These are phyloP conservation scores for Psilocybe cyanescens DNA, from an alignment of 768 basidiomycete genomes.

Conservation along the genomic window DNA sequence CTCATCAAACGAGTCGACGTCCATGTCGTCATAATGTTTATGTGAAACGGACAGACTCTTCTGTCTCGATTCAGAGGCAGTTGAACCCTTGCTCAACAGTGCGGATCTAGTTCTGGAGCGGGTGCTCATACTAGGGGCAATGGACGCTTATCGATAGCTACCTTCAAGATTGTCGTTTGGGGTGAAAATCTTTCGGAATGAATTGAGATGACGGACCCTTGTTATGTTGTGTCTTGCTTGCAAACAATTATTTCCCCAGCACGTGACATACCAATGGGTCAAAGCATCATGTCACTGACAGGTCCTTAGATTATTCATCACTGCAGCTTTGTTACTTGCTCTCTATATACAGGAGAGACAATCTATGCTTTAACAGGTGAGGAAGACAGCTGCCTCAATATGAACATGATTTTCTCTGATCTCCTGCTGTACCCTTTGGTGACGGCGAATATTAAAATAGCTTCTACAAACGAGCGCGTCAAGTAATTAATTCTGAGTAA, in stretches of 20 bases:
- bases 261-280: background rate
- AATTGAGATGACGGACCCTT: background rate
- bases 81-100: conserved; percentile 23
- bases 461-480: too few species aligned
- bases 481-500: too few species aligned
- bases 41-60: conserved; percentile 16
- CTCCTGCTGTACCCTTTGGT: too few species aligned
- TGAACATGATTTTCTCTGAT: too few species aligned
- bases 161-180: background rate
- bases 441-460: too few species aligned
- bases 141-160: background rate
- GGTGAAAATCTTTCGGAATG: background rate
- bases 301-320: too few species aligned
- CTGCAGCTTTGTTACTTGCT: too few species aligned
- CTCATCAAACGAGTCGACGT: conserved; percentile 16
- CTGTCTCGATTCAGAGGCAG: conserved; percentile 12
- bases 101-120: conserved; percentile 48
- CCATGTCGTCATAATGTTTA: conserved; percentile 21
- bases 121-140: conserved; percentile 40
- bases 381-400: too few species aligned
- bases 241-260: background rate
- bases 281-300: too few species aligned
- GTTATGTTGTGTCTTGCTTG: conserved; percentile 2
- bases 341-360: too few species aligned
- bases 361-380: too few species aligned